Base-by-base conservation (phyloP, 192 early-diverging fungal genomes). In the Dissophora globulifera region DNA sequence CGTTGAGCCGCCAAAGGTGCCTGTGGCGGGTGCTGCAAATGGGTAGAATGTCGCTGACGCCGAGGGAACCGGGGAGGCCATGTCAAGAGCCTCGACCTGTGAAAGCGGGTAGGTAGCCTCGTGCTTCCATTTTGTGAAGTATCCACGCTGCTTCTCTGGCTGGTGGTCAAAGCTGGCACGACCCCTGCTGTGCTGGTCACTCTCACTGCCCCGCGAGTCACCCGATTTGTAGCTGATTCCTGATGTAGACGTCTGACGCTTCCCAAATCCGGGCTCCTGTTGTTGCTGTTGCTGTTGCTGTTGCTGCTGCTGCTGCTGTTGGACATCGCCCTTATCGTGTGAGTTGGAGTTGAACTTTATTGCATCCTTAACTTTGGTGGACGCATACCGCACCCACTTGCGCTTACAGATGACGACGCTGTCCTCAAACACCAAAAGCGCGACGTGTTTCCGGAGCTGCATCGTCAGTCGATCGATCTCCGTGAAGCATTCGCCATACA, bases 41-140 rank as follows among this genome's bases (percentile, higher is more conserved):
- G 79, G 71, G 20, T 68, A 81, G 41, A 71, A 81, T 26, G 61
- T 61, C 7, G 79, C 50, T 17, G 70, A 62, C 3, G 72, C 41
- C 13, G 71, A 65, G 42, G 79, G 79, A 22, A 75, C 79, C 26
- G 68, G 78, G 0, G 86, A 87, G 20, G 87, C 85, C 17, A 86
- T 83, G 43, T 87, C 87, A 11, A 89, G 79, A 2, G 86, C 84
- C 50, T 90, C 89, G 13, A 88, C 79, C 26, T 78, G 84, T 25
- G 78, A 51, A 6, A 90, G 63, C 3, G 84, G 81, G 65, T 89
- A 90, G 29, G 75, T 81, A 19, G 87, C 83, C 42, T 87, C 86
- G 61, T 82, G 83, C 75, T 90, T 88, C 89, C 89, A 90, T 75
- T 89, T 89, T 40, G 87, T 89, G 78, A 83, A 90, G 65, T 90